Evolutionary conservation across 768 basidiomycete species (phyloP), one percentile per base, ranked within the genome.

Genomic region (Lentinula raphanica): DNA sequence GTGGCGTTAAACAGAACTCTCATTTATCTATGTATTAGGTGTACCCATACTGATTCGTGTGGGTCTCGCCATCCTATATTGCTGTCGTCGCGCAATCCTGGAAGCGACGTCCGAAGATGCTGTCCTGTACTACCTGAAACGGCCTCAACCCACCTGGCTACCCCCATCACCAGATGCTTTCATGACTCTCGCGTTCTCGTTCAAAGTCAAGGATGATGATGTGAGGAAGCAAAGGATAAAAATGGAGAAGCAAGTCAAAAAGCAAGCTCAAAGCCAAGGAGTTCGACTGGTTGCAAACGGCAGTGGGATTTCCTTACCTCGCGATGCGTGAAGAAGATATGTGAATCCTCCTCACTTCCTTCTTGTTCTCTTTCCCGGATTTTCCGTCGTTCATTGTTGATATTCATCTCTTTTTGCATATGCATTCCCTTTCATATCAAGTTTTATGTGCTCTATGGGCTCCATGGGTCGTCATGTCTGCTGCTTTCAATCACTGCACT

Each of bases 121-220:
- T n/a, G 71, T 80, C 6, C 70, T 88, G 15, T 68, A 72, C 1
- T 65, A 76, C 38, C 78, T 92, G 12, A 64, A 69, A 6, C 80
- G 69, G 17, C 87, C 87, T 0, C 79, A 83, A 1, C 67, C 74
- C 0, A 66, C 70, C n/a, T 74, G 74, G 54, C 76, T 92, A 0
- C 87, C 87, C 0, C 72, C 82, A 0, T 75, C 76, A 3, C 78
- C 86, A 0, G 89, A 88, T 45, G 77, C 79, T 1, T 78, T 92
- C 60, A 69, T 92, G 31, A 70, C 81, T n/a, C 76, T 86, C 7
- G 80, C 81, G 0, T 72, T 80, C n/a, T 76, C 80, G 2, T 73
- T 88, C 60, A 90, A 87, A 67, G 69, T 92, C 59, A 92, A 87
- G 65, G 90, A 92, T 62, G 90, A 91, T 58, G 89, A 92, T 58